These are phyloP conservation scores for Russula griseocarnosa DNA, from an alignment of 768 basidiomycete genomes.

Conservation along the genomic window DNA sequence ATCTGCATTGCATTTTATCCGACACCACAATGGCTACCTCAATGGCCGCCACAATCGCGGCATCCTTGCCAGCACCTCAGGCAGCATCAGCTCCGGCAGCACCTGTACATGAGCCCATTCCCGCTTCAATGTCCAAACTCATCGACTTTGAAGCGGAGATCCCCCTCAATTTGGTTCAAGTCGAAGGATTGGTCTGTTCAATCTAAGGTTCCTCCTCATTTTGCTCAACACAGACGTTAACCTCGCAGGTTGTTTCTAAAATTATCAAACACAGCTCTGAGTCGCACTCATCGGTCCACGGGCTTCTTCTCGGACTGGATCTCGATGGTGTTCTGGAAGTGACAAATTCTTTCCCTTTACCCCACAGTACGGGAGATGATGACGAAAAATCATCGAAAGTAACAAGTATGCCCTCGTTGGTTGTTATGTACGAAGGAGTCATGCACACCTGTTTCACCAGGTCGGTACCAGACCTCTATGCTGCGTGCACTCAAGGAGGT, in stretches of 20 bases:
- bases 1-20: neutral
- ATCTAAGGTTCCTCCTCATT: neutral
- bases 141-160: conserved; percentile 93
- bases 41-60: conserved; percentile 91
- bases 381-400: conserved; percentile 79
- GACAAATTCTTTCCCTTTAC: conserved; percentile 85
- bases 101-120: conserved; percentile 80
- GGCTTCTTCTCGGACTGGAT: conserved; percentile 86
- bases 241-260: conserved; percentile 77
- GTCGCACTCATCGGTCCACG: conserved; percentile 69
- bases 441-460: conserved; percentile 36
- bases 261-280: conserved; percentile 91
- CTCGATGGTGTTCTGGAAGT: conserved; percentile 88
- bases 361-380: conserved; percentile 66
- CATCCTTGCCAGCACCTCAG: conserved; percentile 66
- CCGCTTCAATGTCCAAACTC: conserved; percentile 86
- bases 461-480: conserved; percentile 81
- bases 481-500: conserved; percentile 86
- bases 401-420: conserved; percentile 48
- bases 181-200: conserved; percentile 76
- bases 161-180: conserved; percentile 69
- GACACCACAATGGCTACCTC: conserved; percentile 60
- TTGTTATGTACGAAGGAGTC: neutral
- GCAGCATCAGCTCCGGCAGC: conserved; percentile 57
- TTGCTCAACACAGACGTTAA: conserved; percentile 7